Evolutionary conservation across 176 grass and related monocot species (phyloP).

Genomic region (Rhipidocladum racemiflorum): DNA sequence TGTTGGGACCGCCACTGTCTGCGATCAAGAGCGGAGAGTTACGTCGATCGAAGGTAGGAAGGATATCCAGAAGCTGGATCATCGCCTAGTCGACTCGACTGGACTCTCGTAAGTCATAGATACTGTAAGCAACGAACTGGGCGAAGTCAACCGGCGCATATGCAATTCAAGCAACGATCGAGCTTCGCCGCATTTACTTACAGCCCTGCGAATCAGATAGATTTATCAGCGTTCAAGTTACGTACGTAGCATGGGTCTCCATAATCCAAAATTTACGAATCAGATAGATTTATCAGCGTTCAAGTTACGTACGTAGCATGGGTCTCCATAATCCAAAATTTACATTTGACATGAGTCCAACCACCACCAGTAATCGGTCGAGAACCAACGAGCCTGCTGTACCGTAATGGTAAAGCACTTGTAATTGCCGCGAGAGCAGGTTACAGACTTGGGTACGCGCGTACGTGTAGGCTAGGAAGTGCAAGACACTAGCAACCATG

Average conservation of each 20-base stretch:
- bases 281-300: no score
- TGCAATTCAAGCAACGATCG: not conserved
- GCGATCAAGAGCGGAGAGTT: no score
- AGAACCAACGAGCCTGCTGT: no score
- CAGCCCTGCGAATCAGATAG: not conserved
- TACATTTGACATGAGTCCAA: no score
- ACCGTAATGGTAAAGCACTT: no score
- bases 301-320: not conserved
- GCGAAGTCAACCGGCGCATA: not conserved
- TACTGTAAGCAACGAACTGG: not conserved
- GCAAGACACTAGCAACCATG: no score
- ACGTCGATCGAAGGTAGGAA: not conserved
- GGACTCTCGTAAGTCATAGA: not conserved
- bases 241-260: not conserved
- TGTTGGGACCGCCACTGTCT: no score
- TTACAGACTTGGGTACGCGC: no score
- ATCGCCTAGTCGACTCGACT: not conserved
- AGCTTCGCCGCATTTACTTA: not conserved
- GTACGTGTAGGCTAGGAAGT: no score
- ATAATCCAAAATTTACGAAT: no score
- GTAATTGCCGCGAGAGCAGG: no score
- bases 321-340: not conserved
- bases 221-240: not conserved
- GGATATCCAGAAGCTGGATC: not conserved
- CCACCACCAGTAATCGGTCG: no score